phyloP scores from a whole-genome alignment of 2,329 filamentous ascomycete genomes.

The Fusarium domesticum region DNA sequence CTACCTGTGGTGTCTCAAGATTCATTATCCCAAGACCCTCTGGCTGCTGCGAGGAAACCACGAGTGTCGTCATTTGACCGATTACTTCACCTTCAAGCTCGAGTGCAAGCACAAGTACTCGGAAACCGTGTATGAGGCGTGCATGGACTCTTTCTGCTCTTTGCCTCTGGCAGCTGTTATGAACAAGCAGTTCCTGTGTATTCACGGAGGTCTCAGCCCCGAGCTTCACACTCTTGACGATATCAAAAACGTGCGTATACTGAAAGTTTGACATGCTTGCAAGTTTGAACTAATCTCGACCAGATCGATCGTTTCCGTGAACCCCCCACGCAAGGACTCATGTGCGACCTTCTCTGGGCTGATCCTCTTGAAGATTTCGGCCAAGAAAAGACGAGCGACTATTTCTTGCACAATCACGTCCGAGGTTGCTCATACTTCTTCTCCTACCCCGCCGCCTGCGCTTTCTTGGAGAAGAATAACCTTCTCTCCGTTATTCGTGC shows the following conservation, averaged over 20 bases:
- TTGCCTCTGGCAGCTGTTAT: slow-evolving; percentile 93
- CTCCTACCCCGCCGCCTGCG: slow-evolving; percentile 94
- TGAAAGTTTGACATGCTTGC: neutral
- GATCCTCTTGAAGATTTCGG: slow-evolving; percentile 98
- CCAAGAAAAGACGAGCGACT: slow-evolving; percentile 97
- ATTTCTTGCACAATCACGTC: slow-evolving; percentile 97
- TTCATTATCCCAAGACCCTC: slow-evolving; percentile 96
- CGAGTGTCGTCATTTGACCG: slow-evolving; percentile 96
- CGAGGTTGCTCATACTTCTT: slow-evolving; percentile 99
- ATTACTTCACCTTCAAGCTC: slow-evolving; percentile 99
- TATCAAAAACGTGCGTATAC: slow-evolving; percentile 68
- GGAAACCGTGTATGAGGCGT: slow-evolving; percentile 91
- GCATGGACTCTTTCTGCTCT: slow-evolving; percentile 96
- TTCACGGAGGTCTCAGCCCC: slow-evolving; percentile 93
- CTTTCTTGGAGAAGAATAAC: slow-evolving; percentile 98
- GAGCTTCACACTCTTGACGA: slow-evolving; percentile 96
- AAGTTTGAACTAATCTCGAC: slow-evolving; percentile 12
- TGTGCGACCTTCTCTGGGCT: slow-evolving; percentile 99
- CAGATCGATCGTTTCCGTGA: slow-evolving; percentile 97
- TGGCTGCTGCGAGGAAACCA: slow-evolving; percentile 98
- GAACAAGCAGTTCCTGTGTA: slow-evolving; percentile 99
- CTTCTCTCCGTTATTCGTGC: slow-evolving; percentile 94
- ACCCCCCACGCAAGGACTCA: slow-evolving; percentile 92
- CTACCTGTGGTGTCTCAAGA: slow-evolving; percentile 97
- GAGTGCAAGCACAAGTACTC: slow-evolving; percentile 99